These are phyloP conservation scores for Picochlorum sp. DNA, from an alignment of 139 green algal species.

Conservation along the genomic window DNA sequence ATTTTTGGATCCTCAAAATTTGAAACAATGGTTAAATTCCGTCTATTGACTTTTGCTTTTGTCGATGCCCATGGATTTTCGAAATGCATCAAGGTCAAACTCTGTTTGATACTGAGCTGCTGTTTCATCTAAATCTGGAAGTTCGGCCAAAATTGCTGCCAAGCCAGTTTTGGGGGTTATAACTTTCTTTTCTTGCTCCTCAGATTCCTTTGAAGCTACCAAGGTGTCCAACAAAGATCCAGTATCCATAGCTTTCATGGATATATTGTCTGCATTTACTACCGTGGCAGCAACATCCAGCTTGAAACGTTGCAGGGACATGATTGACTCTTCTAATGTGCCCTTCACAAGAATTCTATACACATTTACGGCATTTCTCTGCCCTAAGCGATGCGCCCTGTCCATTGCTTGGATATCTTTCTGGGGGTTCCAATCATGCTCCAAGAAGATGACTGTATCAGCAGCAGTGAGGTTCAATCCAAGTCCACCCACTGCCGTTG, in stretches of 20 bases:
- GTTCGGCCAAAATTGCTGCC: slow-evolving; percentile 50
- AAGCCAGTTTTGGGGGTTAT: slow-evolving; percentile 27
- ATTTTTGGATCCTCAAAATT: too few species aligned
- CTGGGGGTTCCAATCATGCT: slow-evolving; percentile 99
- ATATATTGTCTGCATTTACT: slow-evolving; percentile 65
- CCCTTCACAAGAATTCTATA: slow-evolving; percentile 78
- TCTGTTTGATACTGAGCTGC: slow-evolving; percentile 80
- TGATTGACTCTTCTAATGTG: slow-evolving; percentile 66
- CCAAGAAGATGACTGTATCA: slow-evolving; percentile 96
- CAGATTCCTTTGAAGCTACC: slow-evolving; percentile 9
- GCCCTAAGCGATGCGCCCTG: slow-evolving; percentile 90
- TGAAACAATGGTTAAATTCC: too few species aligned
- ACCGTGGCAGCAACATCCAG: slow-evolving; percentile 68
- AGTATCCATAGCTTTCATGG: slow-evolving; percentile 68
- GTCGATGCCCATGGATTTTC: too few species aligned
- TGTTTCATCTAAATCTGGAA: slow-evolving; percentile 73
- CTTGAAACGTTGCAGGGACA: slow-evolving; percentile 96
- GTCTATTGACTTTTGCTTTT: too few species aligned
- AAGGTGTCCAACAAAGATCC: slow-evolving; percentile 77
- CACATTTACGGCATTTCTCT: slow-evolving; percentile 88
- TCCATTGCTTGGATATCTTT: slow-evolving; percentile 98
- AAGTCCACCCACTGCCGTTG: slow-evolving; percentile 73
- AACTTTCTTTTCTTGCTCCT: slow-evolving; percentile 4
- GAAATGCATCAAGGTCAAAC: slow-evolving; percentile 69
- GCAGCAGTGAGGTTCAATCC: slow-evolving; percentile 94